phyloP scores from a whole-genome alignment of 805 yeast species.

The Nakazawaea laoshanensis region DNA sequence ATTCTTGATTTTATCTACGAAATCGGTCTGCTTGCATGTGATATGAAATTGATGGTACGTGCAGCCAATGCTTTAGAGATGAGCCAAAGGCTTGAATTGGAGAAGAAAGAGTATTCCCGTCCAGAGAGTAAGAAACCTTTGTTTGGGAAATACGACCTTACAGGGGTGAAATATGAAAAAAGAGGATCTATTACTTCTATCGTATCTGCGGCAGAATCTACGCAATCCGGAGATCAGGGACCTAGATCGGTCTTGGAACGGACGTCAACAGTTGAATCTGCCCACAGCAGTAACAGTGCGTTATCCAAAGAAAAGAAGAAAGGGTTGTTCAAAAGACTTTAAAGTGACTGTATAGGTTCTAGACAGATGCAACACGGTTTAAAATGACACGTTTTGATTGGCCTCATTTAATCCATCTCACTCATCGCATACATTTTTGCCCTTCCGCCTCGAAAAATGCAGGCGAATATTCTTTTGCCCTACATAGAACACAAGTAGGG shows the following conservation, averaged over 20 bases:
- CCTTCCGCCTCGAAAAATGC: too few species aligned
- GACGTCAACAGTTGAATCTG: not conserved
- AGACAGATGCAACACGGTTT: too few species aligned
- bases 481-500: too few species aligned
- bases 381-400: too few species aligned
- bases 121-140: not conserved
- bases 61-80: conserved; percentile 46
- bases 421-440: too few species aligned
- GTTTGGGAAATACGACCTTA: conserved; percentile 7
- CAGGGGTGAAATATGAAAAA: conserved; percentile 3
- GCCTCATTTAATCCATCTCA: too few species aligned
- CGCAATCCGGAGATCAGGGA: conserved; percentile 1
- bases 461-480: too few species aligned
- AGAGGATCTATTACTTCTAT: conserved; percentile 8
- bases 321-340: too few species aligned
- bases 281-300: too few species aligned
- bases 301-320: too few species aligned
- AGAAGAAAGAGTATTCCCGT: conserved; percentile 15
- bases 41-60: conserved; percentile 53
- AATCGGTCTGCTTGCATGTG: conserved; percentile 51
- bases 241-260: not conserved
- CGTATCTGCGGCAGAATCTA: conserved; percentile 3
- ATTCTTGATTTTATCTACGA: conserved; percentile 55
- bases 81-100: conserved; percentile 28
- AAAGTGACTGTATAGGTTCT: too few species aligned